Evolutionary conservation across 306 rosid genomes (phyloP).

Genomic region (Cucurbita ficifolia): DNA sequence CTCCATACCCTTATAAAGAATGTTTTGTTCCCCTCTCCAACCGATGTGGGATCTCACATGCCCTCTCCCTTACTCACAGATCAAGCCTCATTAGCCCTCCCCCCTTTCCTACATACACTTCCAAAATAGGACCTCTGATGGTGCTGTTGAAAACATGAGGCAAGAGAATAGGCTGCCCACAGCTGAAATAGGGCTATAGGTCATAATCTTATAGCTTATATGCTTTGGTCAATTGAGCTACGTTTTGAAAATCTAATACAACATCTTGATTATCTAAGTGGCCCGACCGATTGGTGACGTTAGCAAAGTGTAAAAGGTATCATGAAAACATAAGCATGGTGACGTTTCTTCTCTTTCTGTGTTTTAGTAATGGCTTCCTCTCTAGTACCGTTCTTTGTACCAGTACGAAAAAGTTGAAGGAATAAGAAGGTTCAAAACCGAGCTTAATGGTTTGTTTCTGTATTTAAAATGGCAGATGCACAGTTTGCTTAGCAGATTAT

Average conservation of each 20-base stretch:
- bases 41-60: not conserved
- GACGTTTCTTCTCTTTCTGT: not conserved
- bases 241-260: not conserved
- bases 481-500: slow-evolving; percentile 77
- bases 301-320: not conserved
- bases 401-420: not conserved
- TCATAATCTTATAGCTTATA: not conserved
- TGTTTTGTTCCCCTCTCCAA: too few relatives aligned
- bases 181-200: not conserved
- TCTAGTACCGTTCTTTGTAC: not conserved
- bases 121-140: not conserved
- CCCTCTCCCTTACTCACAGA: not conserved
- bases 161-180: not conserved
- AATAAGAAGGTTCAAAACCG: not conserved
- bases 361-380: not conserved
- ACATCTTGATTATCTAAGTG: not conserved
- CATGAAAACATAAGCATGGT: not conserved
- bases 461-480: slow-evolving; percentile 37
- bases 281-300: not conserved
- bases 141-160: slow-evolving; percentile 3
- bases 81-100: not conserved
- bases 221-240: not conserved
- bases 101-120: not conserved
- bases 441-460: slow-evolving; percentile 1
- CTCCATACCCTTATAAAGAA: too few relatives aligned